Conservation (phyloP, 805 yeast species). For the Kregervanrija delftensis region DNA sequence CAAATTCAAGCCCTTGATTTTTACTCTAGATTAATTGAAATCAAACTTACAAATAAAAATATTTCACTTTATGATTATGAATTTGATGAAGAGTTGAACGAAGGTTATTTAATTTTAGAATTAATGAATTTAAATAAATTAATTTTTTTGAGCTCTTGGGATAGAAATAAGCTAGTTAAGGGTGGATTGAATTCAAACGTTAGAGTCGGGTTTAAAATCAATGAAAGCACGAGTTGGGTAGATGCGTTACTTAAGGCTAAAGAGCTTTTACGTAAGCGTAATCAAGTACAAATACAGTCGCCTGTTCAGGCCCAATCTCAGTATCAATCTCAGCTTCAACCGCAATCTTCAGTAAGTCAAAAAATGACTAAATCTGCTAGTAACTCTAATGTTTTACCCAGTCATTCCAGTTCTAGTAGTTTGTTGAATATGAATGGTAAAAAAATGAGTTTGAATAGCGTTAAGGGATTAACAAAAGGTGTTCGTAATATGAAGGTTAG, state of each 20-base stretch:
- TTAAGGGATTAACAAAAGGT: slow-evolving; percentile 4
- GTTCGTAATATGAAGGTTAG: slow-evolving; percentile 3
- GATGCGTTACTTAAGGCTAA: slow-evolving; percentile 63
- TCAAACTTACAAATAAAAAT: slow-evolving; percentile 40
- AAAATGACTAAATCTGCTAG: no score
- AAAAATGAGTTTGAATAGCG: slow-evolving; percentile 1
- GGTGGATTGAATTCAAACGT: slow-evolving; percentile 29
- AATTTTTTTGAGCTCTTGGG: slow-evolving; percentile 46
- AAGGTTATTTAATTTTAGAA: slow-evolving; percentile 62
- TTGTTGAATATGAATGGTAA: no score
- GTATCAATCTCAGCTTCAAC: no score
- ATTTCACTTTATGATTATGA: slow-evolving; percentile 79
- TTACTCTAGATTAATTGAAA: slow-evolving; percentile 29
- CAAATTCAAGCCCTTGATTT: slow-evolving; percentile 37
- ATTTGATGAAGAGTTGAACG: slow-evolving; percentile 50
- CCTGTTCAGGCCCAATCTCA: no score
- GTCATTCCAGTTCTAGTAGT: no score
- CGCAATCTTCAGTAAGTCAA: no score
- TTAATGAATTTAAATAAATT: slow-evolving; percentile 49
- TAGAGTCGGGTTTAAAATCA: slow-evolving; percentile 34
- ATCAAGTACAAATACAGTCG: no score
- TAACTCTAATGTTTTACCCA: no score
- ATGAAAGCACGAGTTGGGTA: slow-evolving; percentile 55
- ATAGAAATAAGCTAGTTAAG: slow-evolving; percentile 24
- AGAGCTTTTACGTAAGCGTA: slow-evolving; percentile 32